Conservation (phyloP, 2,329 filamentous ascomycete genomes). For the Xylariales sp. region DNA sequence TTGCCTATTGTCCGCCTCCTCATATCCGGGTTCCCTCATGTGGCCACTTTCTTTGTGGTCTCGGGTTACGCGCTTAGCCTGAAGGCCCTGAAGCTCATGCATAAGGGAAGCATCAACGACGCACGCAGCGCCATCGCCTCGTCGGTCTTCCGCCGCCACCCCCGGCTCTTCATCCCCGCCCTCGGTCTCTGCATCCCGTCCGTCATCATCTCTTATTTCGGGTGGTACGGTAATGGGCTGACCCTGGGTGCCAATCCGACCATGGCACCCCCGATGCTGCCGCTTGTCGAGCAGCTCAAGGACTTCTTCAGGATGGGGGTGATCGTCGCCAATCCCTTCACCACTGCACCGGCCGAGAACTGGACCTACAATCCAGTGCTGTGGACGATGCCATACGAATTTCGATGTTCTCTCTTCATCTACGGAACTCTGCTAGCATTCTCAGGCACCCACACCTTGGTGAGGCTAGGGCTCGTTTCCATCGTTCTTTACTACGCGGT, state of each 20-base stretch:
- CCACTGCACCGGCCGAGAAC: constrained; percentile 1
- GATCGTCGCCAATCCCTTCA: constrained; percentile 14
- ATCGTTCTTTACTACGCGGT: constrained; percentile 17
- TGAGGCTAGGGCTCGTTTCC: constrained; percentile 14
- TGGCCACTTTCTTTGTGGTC: constrained; percentile 36
- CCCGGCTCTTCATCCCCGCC: constrained; percentile 21
- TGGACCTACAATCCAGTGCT: constrained; percentile 26
- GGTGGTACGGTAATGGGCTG: constrained; percentile 11
- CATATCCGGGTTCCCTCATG: constrained; percentile 30
- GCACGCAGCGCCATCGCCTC: constrained; percentile 18
- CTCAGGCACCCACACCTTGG: constrained; percentile 13
- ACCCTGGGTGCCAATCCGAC: no score
- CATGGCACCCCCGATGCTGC: no score
- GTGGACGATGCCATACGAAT: constrained; percentile 33
- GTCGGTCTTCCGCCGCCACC: constrained; percentile 21
- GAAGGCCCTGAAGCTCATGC: constrained; percentile 26
- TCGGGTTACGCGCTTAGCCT: constrained; percentile 35
- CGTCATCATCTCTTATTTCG: constrained; percentile 12
- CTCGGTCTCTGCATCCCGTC: constrained; percentile 13
- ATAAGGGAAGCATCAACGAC: constrained; percentile 13
- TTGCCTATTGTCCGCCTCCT: constrained; percentile 31
- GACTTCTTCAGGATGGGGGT: constrained; percentile 11
- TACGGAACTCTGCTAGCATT: constrained; percentile 28
- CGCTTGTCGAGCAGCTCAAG: no score
- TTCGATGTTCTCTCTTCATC: constrained; percentile 28